A percentile compares a stretch with the other conserved stretches of the same genome.
phyloP scores from a whole-genome alignment of 108 stramenopile genomes.

The Fistulifera pelliculosa region DNA sequence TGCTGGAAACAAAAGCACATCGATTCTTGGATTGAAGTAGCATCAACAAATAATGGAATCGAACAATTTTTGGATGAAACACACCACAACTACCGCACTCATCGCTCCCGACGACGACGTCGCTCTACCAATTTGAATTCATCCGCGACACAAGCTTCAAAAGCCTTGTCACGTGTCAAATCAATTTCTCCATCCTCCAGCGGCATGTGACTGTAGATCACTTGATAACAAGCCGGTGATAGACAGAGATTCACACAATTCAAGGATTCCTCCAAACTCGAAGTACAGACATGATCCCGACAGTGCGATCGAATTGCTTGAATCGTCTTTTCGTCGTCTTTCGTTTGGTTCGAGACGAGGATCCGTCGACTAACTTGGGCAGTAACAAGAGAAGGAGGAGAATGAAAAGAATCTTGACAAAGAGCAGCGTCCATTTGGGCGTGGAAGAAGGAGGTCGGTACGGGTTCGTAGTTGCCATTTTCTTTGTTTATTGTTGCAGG shows the following conservation, averaged over 20 bases:
- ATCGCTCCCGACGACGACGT: too few relatives aligned
- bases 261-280: constrained; percentile 55
- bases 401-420: background rate
- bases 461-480: too few relatives aligned
- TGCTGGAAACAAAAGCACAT: too few relatives aligned
- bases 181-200: constrained; percentile 32
- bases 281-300: background rate
- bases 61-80: too few relatives aligned
- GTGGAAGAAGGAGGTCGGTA: background rate
- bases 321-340: background rate
- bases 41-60: too few relatives aligned
- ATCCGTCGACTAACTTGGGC: background rate
- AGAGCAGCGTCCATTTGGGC: background rate
- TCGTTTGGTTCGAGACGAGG: background rate
- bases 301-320: background rate
- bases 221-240: constrained; percentile 19
- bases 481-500: too few relatives aligned
- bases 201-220: constrained; percentile 14
- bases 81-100: too few relatives aligned
- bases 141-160: constrained; percentile 20
- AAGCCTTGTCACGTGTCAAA: constrained; percentile 8
- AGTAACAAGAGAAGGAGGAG: background rate
- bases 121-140: too few relatives aligned
- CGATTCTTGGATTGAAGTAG: too few relatives aligned
- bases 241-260: constrained; percentile 20